A percentile compares a stretch with the other conserved stretches of the same genome.
These are phyloP conservation scores for Xerocomus brunneocitrinus DNA, from an alignment of 768 basidiomycete species.

Conservation along the genomic window DNA sequence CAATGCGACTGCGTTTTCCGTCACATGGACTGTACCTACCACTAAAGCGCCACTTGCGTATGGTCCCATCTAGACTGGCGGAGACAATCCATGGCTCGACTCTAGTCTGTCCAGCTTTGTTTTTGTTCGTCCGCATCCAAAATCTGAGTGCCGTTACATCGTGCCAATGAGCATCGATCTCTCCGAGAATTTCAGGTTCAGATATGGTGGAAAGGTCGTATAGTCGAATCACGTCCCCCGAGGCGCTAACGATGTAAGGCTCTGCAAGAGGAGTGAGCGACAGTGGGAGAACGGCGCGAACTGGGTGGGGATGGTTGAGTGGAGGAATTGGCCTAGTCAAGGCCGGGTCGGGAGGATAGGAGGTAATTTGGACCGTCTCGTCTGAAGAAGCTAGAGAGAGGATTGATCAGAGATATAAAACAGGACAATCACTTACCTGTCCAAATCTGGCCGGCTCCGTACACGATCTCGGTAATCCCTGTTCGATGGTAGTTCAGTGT, in stretches of 20 bases:
- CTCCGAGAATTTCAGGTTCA: slow-evolving; percentile 65
- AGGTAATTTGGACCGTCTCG: slow-evolving; percentile 67
- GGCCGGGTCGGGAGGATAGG: slow-evolving; percentile 35
- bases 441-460: slow-evolving; percentile 77
- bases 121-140: slow-evolving; percentile 56
- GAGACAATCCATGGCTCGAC: slow-evolving; percentile 81
- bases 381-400: slow-evolving; percentile 73
- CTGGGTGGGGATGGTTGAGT: slow-evolving; percentile 58
- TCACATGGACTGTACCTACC: slow-evolving; percentile 34
- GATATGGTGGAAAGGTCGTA: slow-evolving; percentile 71
- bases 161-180: slow-evolving; percentile 86
- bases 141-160: slow-evolving; percentile 74
- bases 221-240: slow-evolving; percentile 77
- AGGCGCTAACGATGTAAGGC: slow-evolving; percentile 75
- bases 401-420: slow-evolving; percentile 1
- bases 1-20: neutral
- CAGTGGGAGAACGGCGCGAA: slow-evolving; percentile 71
- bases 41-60: slow-evolving; percentile 79
- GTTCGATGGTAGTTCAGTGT: slow-evolving; percentile 77
- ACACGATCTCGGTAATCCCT: slow-evolving; percentile 67
- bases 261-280: slow-evolving; percentile 58
- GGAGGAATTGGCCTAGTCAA: slow-evolving; percentile 41
- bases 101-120: slow-evolving; percentile 42
- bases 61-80: slow-evolving; percentile 79
- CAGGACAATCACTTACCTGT: slow-evolving; percentile 54